Evolutionary conservation across 192 early-diverging fungal genomes (phyloP).

Genomic region (Piromyces finnis): DNA sequence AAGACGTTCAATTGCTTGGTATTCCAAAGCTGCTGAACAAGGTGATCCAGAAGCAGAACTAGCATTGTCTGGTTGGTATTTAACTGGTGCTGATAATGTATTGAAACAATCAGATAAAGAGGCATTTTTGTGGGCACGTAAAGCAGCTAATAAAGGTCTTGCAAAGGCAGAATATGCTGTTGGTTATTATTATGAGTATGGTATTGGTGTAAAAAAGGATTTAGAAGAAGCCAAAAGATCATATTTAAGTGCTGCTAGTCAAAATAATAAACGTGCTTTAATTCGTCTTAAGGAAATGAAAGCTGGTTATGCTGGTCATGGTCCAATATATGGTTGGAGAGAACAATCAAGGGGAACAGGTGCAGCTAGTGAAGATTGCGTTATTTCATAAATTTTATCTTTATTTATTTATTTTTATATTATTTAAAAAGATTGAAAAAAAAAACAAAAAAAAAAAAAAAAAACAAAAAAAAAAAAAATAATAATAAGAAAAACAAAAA

Average conservation of each 20-base stretch:
- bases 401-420: too few species aligned
- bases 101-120: constrained; percentile 55
- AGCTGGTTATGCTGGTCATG: neutral
- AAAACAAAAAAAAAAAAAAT: too few species aligned
- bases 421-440: too few species aligned
- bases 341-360: neutral
- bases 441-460: too few species aligned
- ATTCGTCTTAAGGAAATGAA: constrained; percentile 70
- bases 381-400: neutral
- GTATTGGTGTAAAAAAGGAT: constrained; percentile 62
- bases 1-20: constrained; percentile 50
- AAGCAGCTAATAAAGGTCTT: constrained; percentile 59
- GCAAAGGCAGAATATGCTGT: constrained; percentile 73
- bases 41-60: constrained; percentile 71
- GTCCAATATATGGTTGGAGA: neutral
- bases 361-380: neutral
- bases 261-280: constrained; percentile 69
- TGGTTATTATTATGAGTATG: constrained; percentile 84
- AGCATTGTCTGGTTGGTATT: constrained; percentile 69
- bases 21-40: constrained; percentile 58
- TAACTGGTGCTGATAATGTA: constrained; percentile 40
- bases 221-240: constrained; percentile 75
- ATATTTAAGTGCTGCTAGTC: constrained; percentile 68
- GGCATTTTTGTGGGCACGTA: constrained; percentile 63
- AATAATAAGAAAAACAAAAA: too few species aligned